These are phyloP conservation scores for Syncephalastrum contaminatum DNA, from an alignment of 371 early-diverging fungal genomes.

Conservation along the genomic window DNA sequence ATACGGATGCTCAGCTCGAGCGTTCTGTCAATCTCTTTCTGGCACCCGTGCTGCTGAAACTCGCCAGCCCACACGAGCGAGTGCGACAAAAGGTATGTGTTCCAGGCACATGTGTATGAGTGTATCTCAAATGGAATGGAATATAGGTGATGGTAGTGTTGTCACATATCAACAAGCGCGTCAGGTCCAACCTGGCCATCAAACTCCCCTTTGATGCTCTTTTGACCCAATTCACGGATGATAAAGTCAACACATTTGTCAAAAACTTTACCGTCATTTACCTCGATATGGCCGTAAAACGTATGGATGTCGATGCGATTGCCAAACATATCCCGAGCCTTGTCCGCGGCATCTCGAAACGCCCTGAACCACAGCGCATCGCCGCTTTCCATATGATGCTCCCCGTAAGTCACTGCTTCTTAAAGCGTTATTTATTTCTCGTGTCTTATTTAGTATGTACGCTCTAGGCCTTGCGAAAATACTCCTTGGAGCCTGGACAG, in stretches of 20 bases:
- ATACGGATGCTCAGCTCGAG: slow-evolving; percentile 73
- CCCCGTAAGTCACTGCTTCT: slow-evolving; percentile 58
- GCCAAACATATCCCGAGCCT: slow-evolving; percentile 54
- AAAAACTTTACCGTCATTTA: slow-evolving; percentile 76
- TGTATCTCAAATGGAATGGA: slow-evolving; percentile 4
- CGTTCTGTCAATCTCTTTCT: slow-evolving; percentile 67
- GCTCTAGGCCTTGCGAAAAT: slow-evolving; percentile 57
- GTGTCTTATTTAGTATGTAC: no score
- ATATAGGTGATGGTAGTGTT: slow-evolving; percentile 72
- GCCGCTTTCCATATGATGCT: slow-evolving; percentile 65
- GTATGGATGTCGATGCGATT: slow-evolving; percentile 42
- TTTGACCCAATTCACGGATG: slow-evolving; percentile 46
- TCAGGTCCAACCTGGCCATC: slow-evolving; percentile 60
- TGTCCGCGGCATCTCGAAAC: slow-evolving; percentile 52
- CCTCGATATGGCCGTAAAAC: slow-evolving; percentile 67
- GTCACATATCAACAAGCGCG: slow-evolving; percentile 79
- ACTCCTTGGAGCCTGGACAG: slow-evolving; percentile 49
- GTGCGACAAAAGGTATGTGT: slow-evolving; percentile 48
- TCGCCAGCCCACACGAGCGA: slow-evolving; percentile 57
- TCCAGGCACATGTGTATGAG: neutral
- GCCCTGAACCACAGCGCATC: slow-evolving; percentile 58
- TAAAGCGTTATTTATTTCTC: no score
- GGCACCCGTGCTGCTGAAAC: slow-evolving; percentile 74
- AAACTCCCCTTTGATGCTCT: slow-evolving; percentile 65
- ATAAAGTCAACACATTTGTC: slow-evolving; percentile 47